Conservation (phyloP, 345 rosid genomes). For the Carallia brachiata region DNA sequence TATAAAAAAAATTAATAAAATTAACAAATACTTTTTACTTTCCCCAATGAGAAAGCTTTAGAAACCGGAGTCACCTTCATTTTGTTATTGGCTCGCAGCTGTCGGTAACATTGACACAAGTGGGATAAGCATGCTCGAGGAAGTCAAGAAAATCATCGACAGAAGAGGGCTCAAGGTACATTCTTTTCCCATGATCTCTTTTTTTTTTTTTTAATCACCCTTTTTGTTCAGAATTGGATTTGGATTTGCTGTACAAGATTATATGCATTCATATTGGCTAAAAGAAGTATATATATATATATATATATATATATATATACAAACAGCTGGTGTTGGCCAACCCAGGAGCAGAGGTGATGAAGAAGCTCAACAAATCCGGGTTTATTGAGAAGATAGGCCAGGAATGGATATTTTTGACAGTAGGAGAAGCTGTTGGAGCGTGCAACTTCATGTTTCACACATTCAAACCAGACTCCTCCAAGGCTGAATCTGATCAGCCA, state of each 20-base stretch:
- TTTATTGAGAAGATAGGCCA: slow-evolving; percentile 62
- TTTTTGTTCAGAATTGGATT: neutral
- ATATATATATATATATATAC: neutral
- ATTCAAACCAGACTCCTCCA: slow-evolving; percentile 32
- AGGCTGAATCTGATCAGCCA: slow-evolving; percentile 30
- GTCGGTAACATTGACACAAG: slow-evolving; percentile 94
- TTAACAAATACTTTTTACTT: neutral
- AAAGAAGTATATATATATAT: neutral
- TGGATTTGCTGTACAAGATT: neutral
- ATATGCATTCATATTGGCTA: neutral
- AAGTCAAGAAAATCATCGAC: slow-evolving; percentile 47
- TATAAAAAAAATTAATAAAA: too few relatives aligned
- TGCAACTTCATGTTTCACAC: slow-evolving; percentile 78
- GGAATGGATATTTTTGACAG: slow-evolving; percentile 78
- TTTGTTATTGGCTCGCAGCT: slow-evolving; percentile 36
- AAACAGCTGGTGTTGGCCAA: slow-evolving; percentile 70
- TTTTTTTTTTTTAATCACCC: too few relatives aligned
- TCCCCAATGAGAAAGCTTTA: neutral
- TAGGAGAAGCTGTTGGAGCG: slow-evolving; percentile 84
- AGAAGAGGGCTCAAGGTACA: slow-evolving; percentile 68
- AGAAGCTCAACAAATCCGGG: slow-evolving; percentile 76
- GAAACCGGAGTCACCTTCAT: neutral
- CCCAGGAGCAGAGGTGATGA: slow-evolving; percentile 90
- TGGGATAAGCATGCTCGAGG: slow-evolving; percentile 96
- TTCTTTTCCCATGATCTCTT: neutral